Evolutionary conservation across 169 alveolate genomes (phyloP).

Genomic region (Perkinsus olseni): DNA sequence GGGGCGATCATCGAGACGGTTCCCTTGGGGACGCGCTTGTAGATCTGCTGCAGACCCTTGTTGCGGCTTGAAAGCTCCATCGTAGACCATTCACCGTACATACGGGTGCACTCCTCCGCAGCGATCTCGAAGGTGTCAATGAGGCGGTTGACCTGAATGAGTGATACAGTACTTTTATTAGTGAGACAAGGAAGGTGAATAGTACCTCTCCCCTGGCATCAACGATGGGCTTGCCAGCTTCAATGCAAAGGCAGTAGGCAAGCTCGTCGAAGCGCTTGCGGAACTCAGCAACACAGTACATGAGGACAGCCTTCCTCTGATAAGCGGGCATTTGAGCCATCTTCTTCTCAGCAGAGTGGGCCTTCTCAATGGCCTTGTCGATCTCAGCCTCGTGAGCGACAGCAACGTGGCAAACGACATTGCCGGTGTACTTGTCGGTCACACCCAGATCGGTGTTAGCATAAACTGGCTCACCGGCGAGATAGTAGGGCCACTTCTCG

Average conservation of each 20-base stretch:
- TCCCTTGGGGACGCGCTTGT: constrained; percentile 6
- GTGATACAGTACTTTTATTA: too few species aligned
- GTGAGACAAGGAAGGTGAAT: too few species aligned
- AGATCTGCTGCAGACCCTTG: neutral
- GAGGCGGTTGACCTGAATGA: neutral
- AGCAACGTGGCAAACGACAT: neutral
- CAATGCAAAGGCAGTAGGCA: constrained; percentile 1
- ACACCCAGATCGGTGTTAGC: neutral
- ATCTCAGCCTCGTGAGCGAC: neutral
- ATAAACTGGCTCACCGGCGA: neutral
- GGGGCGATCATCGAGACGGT: neutral
- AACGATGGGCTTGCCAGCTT: constrained; percentile 5
- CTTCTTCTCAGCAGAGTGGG: neutral
- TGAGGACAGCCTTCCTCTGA: constrained; percentile 1
- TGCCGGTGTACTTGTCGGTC: constrained; percentile 3
- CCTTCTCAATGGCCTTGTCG: neutral
- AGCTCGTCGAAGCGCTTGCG: constrained; percentile 2
- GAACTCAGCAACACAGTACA: neutral
- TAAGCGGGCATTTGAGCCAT: neutral
- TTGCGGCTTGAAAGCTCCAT: neutral
- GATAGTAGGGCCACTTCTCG: constrained; percentile 4
- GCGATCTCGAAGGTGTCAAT: neutral
- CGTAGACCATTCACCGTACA: neutral
- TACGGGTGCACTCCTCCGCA: neutral
- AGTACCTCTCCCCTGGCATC: neutral